Percentiles rank a stretch among this genome's conserved stretches.
phyloP scores from a whole-genome alignment of 2,329 filamentous ascomycete genomes.

The Hypoxylon sp. region DNA sequence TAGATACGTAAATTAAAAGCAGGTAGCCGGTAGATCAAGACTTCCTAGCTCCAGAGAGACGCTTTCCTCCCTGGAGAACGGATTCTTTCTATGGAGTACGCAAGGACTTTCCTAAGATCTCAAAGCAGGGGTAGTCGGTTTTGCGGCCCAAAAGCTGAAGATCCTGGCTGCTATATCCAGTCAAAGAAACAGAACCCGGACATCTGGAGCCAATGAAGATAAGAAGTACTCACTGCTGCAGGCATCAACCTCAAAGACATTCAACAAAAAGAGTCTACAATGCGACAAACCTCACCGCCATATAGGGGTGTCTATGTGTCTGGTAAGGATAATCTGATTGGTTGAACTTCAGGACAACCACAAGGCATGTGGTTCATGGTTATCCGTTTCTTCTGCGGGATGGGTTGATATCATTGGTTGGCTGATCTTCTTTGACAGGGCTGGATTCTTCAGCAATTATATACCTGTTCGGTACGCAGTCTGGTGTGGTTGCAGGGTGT shows the following conservation, averaged over 20 bases:
- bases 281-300: slow-evolving; percentile 27
- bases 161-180: slow-evolving; percentile 8
- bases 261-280: background rate
- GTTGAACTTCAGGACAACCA: slow-evolving; percentile 6
- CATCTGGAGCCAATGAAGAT: slow-evolving; percentile 6
- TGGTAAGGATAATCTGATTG: slow-evolving; percentile 19
- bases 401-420: slow-evolving; percentile 5
- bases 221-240: slow-evolving; percentile 8
- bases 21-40: slow-evolving; percentile 7
- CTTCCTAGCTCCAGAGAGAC: slow-evolving; percentile 1
- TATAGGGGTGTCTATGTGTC: slow-evolving; percentile 8
- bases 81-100: too few species aligned
- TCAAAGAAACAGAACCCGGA: background rate
- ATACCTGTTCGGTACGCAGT: slow-evolving; percentile 11
- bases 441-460: slow-evolving; percentile 27
- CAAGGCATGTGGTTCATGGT: slow-evolving; percentile 7
- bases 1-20: slow-evolving; percentile 13
- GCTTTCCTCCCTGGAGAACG: too few species aligned
- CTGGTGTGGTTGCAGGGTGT: slow-evolving; percentile 15
- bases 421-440: slow-evolving; percentile 20
- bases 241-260: slow-evolving; percentile 4
- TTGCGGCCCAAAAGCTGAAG: slow-evolving; percentile 9
- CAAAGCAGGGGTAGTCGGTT: slow-evolving; percentile 10
- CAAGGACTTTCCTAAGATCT: slow-evolving; percentile 15
- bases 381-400: slow-evolving; percentile 6